These are phyloP conservation scores for Tricholoma saponaceum DNA, from an alignment of 768 basidiomycete genomes.

Conservation along the genomic window DNA sequence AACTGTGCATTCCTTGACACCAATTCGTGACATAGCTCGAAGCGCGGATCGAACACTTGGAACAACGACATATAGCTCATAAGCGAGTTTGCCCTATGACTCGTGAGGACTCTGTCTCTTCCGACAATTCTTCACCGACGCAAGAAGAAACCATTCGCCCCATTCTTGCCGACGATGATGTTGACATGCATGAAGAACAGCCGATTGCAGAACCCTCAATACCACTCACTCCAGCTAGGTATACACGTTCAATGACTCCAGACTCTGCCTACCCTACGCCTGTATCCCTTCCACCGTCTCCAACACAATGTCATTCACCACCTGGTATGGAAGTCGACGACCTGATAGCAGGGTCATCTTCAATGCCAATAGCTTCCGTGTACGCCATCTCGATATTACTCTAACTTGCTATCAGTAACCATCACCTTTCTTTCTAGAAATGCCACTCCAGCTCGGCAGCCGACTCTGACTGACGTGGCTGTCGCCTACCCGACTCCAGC, in stretches of 20 bases:
- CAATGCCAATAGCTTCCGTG: background rate
- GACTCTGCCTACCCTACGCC: background rate
- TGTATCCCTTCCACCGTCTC: background rate
- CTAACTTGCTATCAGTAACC: background rate
- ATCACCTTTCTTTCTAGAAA: background rate
- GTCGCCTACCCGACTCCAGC: slow-evolving; percentile 7
- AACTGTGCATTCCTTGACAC: background rate
- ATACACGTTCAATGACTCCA: background rate
- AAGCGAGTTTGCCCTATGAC: background rate
- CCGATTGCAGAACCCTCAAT: background rate
- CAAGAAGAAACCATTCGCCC: background rate
- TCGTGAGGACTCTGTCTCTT: background rate
- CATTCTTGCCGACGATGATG: background rate
- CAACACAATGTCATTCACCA: background rate
- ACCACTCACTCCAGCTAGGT: background rate
- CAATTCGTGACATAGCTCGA: background rate
- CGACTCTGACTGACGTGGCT: background rate
- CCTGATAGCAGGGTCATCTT: background rate
- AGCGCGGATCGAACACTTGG: background rate
- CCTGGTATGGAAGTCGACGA: background rate
- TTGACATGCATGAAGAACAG: background rate
- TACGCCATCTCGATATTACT: background rate
- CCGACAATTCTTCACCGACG: background rate
- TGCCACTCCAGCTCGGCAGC: background rate
- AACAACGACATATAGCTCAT: background rate